Percentiles rank a stretch among this genome's conserved stretches.
These are phyloP conservation scores for Candida sp. DNA, from an alignment of 1,139 yeast genomes.

Conservation along the genomic window DNA sequence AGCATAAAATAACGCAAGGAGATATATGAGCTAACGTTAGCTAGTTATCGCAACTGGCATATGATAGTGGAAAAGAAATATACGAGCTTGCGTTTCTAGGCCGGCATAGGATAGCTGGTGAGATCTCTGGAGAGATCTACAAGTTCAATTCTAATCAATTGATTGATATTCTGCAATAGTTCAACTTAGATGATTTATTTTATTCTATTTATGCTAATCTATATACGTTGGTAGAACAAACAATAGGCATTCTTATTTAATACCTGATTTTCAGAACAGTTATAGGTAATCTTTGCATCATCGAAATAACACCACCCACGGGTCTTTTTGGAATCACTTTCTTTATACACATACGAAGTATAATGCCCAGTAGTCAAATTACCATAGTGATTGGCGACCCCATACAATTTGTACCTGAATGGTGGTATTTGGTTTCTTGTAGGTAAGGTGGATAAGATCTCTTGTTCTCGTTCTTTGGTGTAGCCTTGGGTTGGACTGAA, in stretches of 20 bases:
- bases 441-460: conserved; percentile 52
- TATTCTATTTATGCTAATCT: conserved; percentile 4
- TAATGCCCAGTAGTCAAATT: conserved; percentile 85
- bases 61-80: not conserved
- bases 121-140: no score
- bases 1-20: no score
- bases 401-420: conserved; percentile 72
- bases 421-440: conserved; percentile 77
- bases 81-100: no score
- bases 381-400: conserved; percentile 90
- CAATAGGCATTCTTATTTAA: conserved; percentile 71
- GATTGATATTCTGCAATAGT: no score
- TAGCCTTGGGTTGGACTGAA: conserved; percentile 16
- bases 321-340: conserved; percentile 27
- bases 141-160: no score
- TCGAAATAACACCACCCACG: conserved; percentile 77
- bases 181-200: not conserved
- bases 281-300: conserved; percentile 55
- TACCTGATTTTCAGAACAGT: conserved; percentile 41
- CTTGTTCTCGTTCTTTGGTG: conserved; percentile 36
- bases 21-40: no score
- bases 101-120: no score
- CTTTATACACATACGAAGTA: conserved; percentile 75
- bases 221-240: conserved; percentile 55
- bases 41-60: no score